phyloP scores from a whole-genome alignment of 1,139 yeast genomes.

The Suhomyces maxii region DNA sequence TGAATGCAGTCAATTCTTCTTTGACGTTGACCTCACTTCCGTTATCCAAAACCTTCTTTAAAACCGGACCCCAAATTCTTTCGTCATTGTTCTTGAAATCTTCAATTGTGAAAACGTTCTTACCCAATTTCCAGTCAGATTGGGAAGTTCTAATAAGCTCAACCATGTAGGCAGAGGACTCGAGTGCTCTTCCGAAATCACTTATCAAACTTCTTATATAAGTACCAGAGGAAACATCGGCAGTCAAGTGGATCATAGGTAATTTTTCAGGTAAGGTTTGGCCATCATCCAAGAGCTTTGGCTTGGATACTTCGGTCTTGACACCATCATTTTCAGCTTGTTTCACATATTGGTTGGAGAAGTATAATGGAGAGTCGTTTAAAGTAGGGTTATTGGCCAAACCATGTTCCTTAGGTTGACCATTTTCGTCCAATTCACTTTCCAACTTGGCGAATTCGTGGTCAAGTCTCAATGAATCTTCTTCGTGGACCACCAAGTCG shows the following conservation, averaged over 20 bases:
- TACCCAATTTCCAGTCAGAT: slow-evolving; percentile 77
- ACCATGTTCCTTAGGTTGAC: slow-evolving; percentile 47
- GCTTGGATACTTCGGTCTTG: slow-evolving; percentile 23
- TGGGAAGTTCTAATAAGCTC: slow-evolving; percentile 72
- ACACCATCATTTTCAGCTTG: slow-evolving; percentile 35
- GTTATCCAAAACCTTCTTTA: slow-evolving; percentile 47
- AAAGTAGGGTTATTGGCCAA: slow-evolving; percentile 58
- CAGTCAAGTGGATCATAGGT: slow-evolving; percentile 70
- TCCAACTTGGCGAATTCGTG: slow-evolving; percentile 58
- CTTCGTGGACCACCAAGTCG: slow-evolving; percentile 51
- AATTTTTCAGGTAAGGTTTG: slow-evolving; percentile 32
- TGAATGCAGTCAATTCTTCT: slow-evolving; percentile 20
- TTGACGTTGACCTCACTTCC: slow-evolving; percentile 33
- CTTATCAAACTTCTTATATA: slow-evolving; percentile 88
- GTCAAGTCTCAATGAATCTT: slow-evolving; percentile 52
- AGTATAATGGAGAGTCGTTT: slow-evolving; percentile 61
- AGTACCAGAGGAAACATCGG: slow-evolving; percentile 92
- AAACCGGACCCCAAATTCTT: slow-evolving; percentile 67
- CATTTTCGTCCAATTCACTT: slow-evolving; percentile 54
- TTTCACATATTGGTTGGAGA: slow-evolving; percentile 52
- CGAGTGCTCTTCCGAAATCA: slow-evolving; percentile 82
- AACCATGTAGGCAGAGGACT: slow-evolving; percentile 88
- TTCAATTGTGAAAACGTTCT: slow-evolving; percentile 64
- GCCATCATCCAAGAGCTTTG: slow-evolving; percentile 25
- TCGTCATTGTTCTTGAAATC: slow-evolving; percentile 63